Conservation (phyloP, 345 rosid species). For the Durio zibethinus region DNA sequence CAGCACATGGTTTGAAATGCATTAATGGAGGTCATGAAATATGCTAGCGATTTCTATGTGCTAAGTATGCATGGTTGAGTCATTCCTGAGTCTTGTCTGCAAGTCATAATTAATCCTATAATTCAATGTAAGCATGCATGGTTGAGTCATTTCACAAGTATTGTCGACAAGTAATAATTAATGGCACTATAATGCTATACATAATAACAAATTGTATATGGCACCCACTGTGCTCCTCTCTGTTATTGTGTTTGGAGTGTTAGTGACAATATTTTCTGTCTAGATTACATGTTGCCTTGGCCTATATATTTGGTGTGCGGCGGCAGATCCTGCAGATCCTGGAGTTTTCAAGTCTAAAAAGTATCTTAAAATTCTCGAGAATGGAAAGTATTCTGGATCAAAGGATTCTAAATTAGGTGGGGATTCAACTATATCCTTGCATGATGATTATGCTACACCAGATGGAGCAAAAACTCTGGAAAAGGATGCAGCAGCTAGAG, state of each 20-base stretch:
- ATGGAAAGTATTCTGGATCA: constrained; percentile 38
- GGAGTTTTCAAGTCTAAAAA: constrained; percentile 79
- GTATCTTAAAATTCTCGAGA: constrained; percentile 59
- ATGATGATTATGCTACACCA: constrained; percentile 42
- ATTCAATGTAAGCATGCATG: background rate
- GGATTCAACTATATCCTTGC: constrained; percentile 52
- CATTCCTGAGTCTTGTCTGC: background rate
- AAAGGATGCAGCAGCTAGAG: constrained; percentile 25
- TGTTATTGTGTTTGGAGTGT: background rate
- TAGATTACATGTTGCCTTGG: constrained; percentile 71
- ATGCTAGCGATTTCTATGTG: background rate
- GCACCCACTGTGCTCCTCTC: background rate
- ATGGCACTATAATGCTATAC: background rate
- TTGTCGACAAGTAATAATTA: background rate
- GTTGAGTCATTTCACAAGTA: constrained; percentile 7
- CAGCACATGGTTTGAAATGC: background rate
- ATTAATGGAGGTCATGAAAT: background rate
- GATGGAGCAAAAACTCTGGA: constrained; percentile 54
- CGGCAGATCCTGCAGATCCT: constrained; percentile 85
- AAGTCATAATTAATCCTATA: background rate
- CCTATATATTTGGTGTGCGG: constrained; percentile 82
- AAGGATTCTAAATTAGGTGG: constrained; percentile 62
- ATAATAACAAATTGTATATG: background rate
- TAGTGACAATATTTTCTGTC: constrained; percentile 23
- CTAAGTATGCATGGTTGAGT: constrained; percentile 1